phyloP scores from a whole-genome alignment of 768 basidiomycete species.

The Leccinum ochraceum region DNA sequence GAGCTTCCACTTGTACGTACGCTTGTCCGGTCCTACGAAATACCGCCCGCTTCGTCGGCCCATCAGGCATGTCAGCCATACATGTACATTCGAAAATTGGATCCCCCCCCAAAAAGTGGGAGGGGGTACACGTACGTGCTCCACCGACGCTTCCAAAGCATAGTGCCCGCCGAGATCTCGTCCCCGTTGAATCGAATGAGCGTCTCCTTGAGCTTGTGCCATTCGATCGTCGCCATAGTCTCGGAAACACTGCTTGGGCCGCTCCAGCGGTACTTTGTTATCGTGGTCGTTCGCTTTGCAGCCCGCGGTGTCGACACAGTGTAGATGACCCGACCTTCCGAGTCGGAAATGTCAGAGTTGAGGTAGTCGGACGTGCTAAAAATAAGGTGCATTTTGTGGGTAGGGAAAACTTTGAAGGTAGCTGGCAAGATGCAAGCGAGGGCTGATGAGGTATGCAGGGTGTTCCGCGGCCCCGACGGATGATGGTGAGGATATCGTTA shows the following conservation, averaged over 20 bases:
- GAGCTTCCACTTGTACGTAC: constrained; percentile 37
- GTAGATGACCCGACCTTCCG: constrained; percentile 22
- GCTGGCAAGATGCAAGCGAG: not conserved
- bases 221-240: constrained; percentile 38
- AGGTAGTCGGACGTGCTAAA: constrained; percentile 22
- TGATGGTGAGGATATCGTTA: not conserved
- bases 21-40: constrained; percentile 36
- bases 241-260: constrained; percentile 19
- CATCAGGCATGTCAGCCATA: not conserved
- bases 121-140: constrained; percentile 18
- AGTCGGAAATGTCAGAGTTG: constrained; percentile 24
- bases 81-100: not conserved
- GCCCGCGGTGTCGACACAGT: constrained; percentile 19
- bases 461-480: not conserved
- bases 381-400: constrained; percentile 20
- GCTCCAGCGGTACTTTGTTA: constrained; percentile 28
- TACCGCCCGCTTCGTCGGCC: constrained; percentile 28
- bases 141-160: constrained; percentile 26
- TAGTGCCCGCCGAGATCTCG: constrained; percentile 26
- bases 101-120: not conserved
- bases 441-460: not conserved
- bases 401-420: not conserved
- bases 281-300: constrained; percentile 22
- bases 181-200: constrained; percentile 34
- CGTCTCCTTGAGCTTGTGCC: constrained; percentile 28